phyloP scores from a whole-genome alignment of 257 asterid species.

The Vinca minor region DNA sequence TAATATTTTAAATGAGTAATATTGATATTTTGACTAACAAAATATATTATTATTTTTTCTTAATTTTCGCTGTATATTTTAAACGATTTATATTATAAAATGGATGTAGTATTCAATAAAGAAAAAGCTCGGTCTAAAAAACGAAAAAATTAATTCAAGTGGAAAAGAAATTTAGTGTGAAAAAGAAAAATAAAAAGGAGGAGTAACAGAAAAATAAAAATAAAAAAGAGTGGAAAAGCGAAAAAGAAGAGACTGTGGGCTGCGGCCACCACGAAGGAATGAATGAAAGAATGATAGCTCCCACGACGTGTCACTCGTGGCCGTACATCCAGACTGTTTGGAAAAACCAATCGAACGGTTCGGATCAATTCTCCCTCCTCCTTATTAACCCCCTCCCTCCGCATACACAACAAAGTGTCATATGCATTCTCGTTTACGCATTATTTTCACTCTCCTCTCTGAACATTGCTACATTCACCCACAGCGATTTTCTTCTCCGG shows the following conservation, averaged over 20 bases:
- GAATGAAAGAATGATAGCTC: slow-evolving; percentile 17
- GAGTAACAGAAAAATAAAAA: neutral
- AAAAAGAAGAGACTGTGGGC: slow-evolving; percentile 20
- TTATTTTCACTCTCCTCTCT: too few relatives aligned
- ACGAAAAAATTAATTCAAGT: too few relatives aligned
- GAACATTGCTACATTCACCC: neutral
- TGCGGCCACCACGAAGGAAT: slow-evolving; percentile 23
- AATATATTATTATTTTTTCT: too few relatives aligned
- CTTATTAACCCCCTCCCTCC: slow-evolving; percentile 15
- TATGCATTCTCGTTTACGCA: neutral
- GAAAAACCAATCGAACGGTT: slow-evolving; percentile 21
- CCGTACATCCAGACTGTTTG: slow-evolving; percentile 23
- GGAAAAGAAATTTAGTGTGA: neutral
- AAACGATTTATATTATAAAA: too few relatives aligned
- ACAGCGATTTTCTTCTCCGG: slow-evolving; percentile 5
- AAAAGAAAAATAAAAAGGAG: neutral
- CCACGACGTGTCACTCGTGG: slow-evolving; percentile 21
- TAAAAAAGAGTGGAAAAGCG: slow-evolving; percentile 16
- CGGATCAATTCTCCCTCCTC: slow-evolving; percentile 13
- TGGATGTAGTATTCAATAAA: too few relatives aligned
- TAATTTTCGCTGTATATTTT: too few relatives aligned
- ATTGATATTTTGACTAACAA: too few relatives aligned
- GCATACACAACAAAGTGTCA: neutral
- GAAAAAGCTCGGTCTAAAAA: too few relatives aligned
- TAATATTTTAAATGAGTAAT: too few relatives aligned